A percentile compares a stretch with the other conserved stretches of the same genome.
These are phyloP conservation scores for Collariella sp. DNA, from an alignment of 495 filamentous ascomycete genomes.

Conservation along the genomic window DNA sequence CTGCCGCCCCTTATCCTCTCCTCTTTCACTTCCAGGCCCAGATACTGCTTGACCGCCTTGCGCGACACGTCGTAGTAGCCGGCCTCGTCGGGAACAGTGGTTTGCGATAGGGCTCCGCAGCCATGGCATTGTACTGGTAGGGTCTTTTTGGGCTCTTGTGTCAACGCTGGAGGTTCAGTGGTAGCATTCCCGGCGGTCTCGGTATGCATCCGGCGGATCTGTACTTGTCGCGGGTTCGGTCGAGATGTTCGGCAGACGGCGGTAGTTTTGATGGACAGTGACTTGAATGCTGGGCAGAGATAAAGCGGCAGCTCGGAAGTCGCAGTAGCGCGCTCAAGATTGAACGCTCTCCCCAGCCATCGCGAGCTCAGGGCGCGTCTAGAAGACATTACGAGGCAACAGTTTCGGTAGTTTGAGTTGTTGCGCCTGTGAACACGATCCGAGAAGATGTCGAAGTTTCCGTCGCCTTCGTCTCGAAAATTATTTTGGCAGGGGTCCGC, in stretches of 20 bases:
- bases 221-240: constrained; percentile 17
- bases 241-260: constrained; percentile 3
- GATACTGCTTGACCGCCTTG: constrained; percentile 42
- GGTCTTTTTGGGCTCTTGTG: constrained; percentile 7
- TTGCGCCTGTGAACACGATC: neutral
- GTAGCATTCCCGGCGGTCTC: constrained; percentile 5
- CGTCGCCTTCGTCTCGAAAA: neutral
- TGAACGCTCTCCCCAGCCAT: constrained; percentile 37
- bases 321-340: constrained; percentile 27
- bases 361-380: constrained; percentile 20
- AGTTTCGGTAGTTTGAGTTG: neutral
- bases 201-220: constrained; percentile 25
- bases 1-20: constrained; percentile 15
- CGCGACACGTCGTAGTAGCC: constrained; percentile 64
- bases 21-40: constrained; percentile 23
- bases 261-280: neutral
- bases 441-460: neutral
- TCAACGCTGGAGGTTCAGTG: neutral
- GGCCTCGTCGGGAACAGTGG: constrained; percentile 53
- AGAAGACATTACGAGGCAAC: constrained; percentile 14
- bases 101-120: constrained; percentile 82
- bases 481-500: constrained; percentile 8
- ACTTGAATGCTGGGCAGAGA: constrained; percentile 34
- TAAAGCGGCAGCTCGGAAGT: constrained; percentile 33
- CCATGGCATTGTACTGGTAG: constrained; percentile 67